A percentile compares a stretch with the other conserved stretches of the same genome.
These are phyloP conservation scores for Entoloma clypeatum DNA, from an alignment of 1,284 basidiomycete genomes.

Conservation along the genomic window DNA sequence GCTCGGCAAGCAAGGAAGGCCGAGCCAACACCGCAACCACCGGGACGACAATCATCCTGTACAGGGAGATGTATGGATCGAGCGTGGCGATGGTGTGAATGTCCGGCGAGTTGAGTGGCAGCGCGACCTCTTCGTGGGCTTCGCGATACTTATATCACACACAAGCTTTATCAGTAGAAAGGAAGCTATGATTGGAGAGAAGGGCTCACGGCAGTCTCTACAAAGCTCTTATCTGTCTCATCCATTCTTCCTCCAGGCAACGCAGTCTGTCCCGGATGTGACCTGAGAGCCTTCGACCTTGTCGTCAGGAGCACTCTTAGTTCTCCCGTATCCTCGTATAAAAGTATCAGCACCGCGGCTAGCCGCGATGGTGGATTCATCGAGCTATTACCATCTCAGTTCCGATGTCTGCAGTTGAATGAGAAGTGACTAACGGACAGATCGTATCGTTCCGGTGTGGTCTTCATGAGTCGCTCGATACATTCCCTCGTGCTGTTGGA, in stretches of 20 bases:
- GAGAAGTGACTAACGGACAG: slow-evolving; percentile 43
- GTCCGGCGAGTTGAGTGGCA: slow-evolving; percentile 55
- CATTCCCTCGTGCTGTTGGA: slow-evolving; percentile 33
- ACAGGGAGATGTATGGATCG: slow-evolving; percentile 68
- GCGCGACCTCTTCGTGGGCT: slow-evolving; percentile 76
- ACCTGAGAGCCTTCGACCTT: slow-evolving; percentile 70
- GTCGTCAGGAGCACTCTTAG: slow-evolving; percentile 82
- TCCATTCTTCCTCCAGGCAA: slow-evolving; percentile 83
- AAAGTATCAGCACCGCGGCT: slow-evolving; percentile 74
- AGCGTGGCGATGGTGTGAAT: slow-evolving; percentile 65
- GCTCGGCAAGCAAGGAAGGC: slow-evolving; percentile 41
- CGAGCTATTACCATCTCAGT: slow-evolving; percentile 35
- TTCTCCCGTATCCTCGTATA: slow-evolving; percentile 64
- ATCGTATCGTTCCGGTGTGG: slow-evolving; percentile 41
- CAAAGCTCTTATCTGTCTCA: slow-evolving; percentile 54
- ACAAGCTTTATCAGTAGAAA: background rate
- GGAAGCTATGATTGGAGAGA: background rate
- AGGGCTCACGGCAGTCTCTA: slow-evolving; percentile 68
- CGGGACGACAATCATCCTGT: slow-evolving; percentile 62
- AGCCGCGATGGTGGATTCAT: slow-evolving; percentile 43
- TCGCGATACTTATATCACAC: slow-evolving; percentile 58
- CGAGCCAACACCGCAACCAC: slow-evolving; percentile 70
- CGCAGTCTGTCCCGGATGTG: slow-evolving; percentile 78
- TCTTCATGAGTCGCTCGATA: slow-evolving; percentile 39
- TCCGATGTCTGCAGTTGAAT: slow-evolving; percentile 10